Evolutionary conservation across 2,329 filamentous ascomycete species (phyloP), one percentile per base, ranked within the genome.

Genomic region (Colletotrichum tropicicola): DNA sequence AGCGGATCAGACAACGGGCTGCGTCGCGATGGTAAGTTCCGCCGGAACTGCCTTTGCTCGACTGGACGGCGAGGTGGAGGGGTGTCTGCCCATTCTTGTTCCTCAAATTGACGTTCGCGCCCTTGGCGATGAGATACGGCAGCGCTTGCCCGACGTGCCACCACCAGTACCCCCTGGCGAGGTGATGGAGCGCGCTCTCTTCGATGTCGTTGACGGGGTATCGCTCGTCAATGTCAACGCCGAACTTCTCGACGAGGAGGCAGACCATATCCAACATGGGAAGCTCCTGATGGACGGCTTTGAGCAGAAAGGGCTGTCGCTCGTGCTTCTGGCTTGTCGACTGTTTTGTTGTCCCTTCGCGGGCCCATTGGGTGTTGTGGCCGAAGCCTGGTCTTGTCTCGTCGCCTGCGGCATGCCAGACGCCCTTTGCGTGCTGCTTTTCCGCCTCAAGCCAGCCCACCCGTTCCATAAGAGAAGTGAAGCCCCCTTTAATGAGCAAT

Each of bases 221-320:
- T n/a, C 43, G 28, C 25, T 69, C 71, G 35, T 78, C 71, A n/a
- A 80, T 49, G 61, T 78, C 71, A 10, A 76, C 73, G 1, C 63
- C 65, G 17, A 75, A 74, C 17, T 70, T 71, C 25, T 77, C 73
- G 3, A 80, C 73, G 7, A 81, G 60, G 3, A 78, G 44, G 10
- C 72, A 71, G 1, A 79, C 68, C 4, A 78, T 70, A 5, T 73
- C 70, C 62, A 80, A 73, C 37, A 79, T 77, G 7, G 78, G 78
- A 7, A 77, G 59, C 4, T 72, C 59, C 37, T 73, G 68, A 10
- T 55, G 30, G 44, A 76, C 73, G 21, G 76, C 76, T 3, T 68
- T 48, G 5, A 71, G 37, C 2, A 77, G 59, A 4, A 73, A 70
- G 0, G 72, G 71, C 10, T 25, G 12, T 3, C 13, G 19, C 12